Evolutionary conservation across 192 early-diverging fungal species (phyloP).

Genomic region (Podila clonocystis): DNA sequence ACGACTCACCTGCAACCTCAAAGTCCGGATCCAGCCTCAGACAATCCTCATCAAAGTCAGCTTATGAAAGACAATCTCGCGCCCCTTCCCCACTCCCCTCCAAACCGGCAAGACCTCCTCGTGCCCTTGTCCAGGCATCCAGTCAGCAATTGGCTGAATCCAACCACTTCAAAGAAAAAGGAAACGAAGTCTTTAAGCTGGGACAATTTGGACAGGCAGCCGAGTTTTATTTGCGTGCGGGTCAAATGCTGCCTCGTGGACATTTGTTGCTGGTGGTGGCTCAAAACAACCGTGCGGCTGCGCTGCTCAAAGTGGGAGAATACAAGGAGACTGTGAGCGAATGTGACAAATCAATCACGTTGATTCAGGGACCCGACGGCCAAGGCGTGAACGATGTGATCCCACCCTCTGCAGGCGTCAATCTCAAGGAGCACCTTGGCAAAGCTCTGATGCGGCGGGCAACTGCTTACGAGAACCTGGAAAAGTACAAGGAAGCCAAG

Average conservation of each 20-base stretch:
- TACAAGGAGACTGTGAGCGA: constrained; percentile 77
- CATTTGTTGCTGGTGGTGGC: constrained; percentile 75
- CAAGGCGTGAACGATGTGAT: constrained; percentile 23
- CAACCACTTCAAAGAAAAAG: constrained; percentile 62
- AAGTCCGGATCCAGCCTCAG: background rate
- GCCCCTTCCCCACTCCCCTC: constrained; percentile 36
- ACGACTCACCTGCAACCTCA: constrained; percentile 4
- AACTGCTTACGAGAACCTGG: constrained; percentile 81
- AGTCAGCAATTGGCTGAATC: constrained; percentile 50
- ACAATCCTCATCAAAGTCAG: background rate
- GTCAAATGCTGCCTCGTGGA: constrained; percentile 59
- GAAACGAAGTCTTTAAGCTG: constrained; percentile 87
- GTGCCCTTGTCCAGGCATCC: constrained; percentile 53
- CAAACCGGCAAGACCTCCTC: constrained; percentile 35
- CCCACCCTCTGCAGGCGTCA: constrained; percentile 39
- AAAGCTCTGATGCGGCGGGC: constrained; percentile 85
- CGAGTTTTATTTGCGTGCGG: constrained; percentile 65
- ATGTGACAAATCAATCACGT: constrained; percentile 58
- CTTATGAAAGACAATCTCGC: background rate
- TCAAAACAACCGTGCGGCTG: constrained; percentile 88
- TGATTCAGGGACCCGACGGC: constrained; percentile 51
- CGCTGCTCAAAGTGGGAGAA: constrained; percentile 85
- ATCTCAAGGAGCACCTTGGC: constrained; percentile 66
- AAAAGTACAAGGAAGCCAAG: constrained; percentile 81
- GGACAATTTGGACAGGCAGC: constrained; percentile 91